These are phyloP conservation scores for Alternaria brassicae DNA, from an alignment of 2,329 filamentous ascomycete genomes.

Conservation along the genomic window DNA sequence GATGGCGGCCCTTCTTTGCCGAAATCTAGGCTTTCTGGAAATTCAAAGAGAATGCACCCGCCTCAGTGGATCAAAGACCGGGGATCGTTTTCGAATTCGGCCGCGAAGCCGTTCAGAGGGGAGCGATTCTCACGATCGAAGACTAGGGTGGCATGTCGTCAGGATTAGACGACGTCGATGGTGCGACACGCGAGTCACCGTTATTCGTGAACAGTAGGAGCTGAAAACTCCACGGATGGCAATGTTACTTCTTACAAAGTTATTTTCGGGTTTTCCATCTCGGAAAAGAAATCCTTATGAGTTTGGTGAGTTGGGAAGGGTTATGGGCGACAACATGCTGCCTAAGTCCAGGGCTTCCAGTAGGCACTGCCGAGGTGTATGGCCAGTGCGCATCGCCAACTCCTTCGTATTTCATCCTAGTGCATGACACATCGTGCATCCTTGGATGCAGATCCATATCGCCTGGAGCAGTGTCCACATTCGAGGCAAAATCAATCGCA, in stretches of 20 bases:
- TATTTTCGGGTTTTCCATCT: not conserved
- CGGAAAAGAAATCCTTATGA: not conserved
- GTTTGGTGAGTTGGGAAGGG: not conserved
- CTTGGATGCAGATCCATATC: not conserved
- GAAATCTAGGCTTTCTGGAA: not conserved
- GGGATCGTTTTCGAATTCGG: not conserved
- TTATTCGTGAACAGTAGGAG: not conserved
- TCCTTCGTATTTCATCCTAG: not conserved
- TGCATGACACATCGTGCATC: constrained; percentile 1
- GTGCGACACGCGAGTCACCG: constrained; percentile 12
- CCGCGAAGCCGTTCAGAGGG: not conserved
- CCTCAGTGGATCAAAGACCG: not conserved
- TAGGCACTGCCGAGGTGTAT: not conserved
- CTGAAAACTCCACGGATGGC: not conserved
- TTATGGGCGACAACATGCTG: not conserved
- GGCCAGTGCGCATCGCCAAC: not conserved
- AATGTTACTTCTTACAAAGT: not conserved
- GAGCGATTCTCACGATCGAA: not conserved
- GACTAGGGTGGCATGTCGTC: constrained; percentile 4
- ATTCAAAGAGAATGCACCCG: not conserved
- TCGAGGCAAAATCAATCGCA: not conserved
- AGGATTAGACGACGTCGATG: not conserved
- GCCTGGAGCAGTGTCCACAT: not conserved
- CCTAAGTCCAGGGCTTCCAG: not conserved
- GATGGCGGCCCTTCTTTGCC: not conserved